A percentile compares a stretch with the other conserved stretches of the same genome.
phyloP scores from a whole-genome alignment of 306 rosid species.

The Prunus mongolica region DNA sequence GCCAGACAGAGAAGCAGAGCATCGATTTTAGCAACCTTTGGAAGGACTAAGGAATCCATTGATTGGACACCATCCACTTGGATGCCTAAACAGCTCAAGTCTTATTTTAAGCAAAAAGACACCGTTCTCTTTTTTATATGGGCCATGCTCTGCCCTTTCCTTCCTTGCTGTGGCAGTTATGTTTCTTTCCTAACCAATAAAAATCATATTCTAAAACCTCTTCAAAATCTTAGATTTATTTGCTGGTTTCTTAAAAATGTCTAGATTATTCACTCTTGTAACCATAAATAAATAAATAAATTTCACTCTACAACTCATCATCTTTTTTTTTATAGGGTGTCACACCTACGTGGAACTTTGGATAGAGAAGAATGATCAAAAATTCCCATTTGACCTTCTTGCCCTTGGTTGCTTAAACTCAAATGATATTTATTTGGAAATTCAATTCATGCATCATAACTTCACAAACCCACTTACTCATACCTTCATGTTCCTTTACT shows the following conservation, averaged over 20 bases:
- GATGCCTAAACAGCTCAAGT: not conserved
- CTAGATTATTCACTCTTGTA: not conserved
- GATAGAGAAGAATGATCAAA: not conserved
- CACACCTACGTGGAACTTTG: not conserved
- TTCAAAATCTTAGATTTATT: not conserved
- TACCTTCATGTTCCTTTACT: too few species aligned
- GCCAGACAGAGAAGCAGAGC: slow-evolving; percentile 2
- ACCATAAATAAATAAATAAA: not conserved
- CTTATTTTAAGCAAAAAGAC: slow-evolving; percentile 21
- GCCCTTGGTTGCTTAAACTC: not conserved
- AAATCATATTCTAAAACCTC: not conserved
- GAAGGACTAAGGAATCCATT: slow-evolving; percentile 1
- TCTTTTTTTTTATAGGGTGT: not conserved
- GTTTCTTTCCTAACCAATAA: not conserved
- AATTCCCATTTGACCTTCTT: not conserved
- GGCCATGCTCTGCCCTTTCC: not conserved
- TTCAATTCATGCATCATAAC: not conserved
- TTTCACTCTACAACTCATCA: not conserved
- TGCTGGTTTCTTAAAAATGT: too few species aligned
- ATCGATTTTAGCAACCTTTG: slow-evolving; percentile 1
- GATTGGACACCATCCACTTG: slow-evolving; percentile 24
- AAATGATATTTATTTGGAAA: not conserved
- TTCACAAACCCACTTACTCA: not conserved
- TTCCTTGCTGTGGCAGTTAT: not conserved
- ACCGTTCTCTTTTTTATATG: not conserved